Evolutionary conservation across 352 stramenopile species (phyloP), one percentile per base, ranked within the genome.

Genomic region (Sclerospora graminicola): DNA sequence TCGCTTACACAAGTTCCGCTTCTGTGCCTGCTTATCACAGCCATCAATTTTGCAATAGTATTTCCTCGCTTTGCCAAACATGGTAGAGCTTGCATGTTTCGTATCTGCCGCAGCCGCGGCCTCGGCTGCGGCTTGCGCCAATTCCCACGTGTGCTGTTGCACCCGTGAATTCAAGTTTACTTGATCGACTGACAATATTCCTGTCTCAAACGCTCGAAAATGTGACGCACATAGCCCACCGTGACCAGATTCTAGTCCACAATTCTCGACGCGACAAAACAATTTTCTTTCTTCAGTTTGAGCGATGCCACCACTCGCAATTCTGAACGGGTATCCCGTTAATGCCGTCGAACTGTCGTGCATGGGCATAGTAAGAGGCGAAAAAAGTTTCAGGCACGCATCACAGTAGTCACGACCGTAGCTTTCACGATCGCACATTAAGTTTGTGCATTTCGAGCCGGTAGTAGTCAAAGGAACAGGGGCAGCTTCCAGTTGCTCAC

Each of bases 11-110:
- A 81, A 51, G 8, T 72, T 69, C 15, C 45, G 54, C 18, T 76
- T 78, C 39, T 87, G 75, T 36, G 67, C 68, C 48, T 83, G 69
- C 38, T 84, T 84, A 8, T 58, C 62, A 39, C 71, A 87, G 0
- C 65, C 67, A 13, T 82, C 67, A 16, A 62, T 57, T 49, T 65
- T 75, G 59, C 74, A 86, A 31, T 74, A 83, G 38, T 83, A 84
- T 44, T 82, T 84, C 38, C 62, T 78, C n/a, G 60, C 10, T 29
- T 63, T 66, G n/a, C 50, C 46, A 6, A 54, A 58, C 4, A 38
- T 42, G 13, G 33, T 44, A 16, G 38, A 41, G n/a, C 32, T 53
- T 29, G 20, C 16, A 39, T 48, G 54, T 43, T 51, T 67, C 0
- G 24, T 21, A 41, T 54, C 51, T 13, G 29, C 26, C 0, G 42